These are phyloP conservation scores for Ascodesmis nigricans DNA, from an alignment of 495 filamentous ascomycete genomes.

Conservation along the genomic window DNA sequence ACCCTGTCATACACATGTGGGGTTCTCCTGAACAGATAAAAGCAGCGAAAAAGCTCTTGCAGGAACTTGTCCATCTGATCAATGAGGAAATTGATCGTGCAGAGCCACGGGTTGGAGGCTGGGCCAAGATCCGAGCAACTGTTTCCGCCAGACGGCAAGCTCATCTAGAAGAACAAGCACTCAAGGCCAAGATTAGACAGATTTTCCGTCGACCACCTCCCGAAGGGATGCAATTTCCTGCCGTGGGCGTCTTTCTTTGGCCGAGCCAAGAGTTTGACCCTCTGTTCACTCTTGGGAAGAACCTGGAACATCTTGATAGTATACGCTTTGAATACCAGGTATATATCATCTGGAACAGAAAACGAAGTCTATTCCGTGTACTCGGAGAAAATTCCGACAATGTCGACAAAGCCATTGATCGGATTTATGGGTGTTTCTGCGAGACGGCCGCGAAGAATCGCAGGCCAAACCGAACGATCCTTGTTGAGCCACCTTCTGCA, in stretches of 20 bases:
- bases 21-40: constrained; percentile 12
- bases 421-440: constrained; percentile 17
- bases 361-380: constrained; percentile 7
- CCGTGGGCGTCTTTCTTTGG: constrained; percentile 17
- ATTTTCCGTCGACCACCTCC: constrained; percentile 10
- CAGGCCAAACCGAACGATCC: constrained; percentile 9
- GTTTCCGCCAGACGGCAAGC: constrained; percentile 12
- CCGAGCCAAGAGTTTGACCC: constrained; percentile 10
- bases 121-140: constrained; percentile 13
- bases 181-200: constrained; percentile 3
- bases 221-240: constrained; percentile 7
- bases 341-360: constrained; percentile 9
- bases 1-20: constrained; percentile 17
- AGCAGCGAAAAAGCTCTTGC: constrained; percentile 13
- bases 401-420: constrained; percentile 11
- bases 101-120: neutral
- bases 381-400: constrained; percentile 10
- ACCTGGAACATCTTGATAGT: constrained; percentile 15
- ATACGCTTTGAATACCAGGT: constrained; percentile 17
- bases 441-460: constrained; percentile 15
- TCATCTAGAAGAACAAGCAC: constrained; percentile 6
- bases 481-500: constrained; percentile 12
- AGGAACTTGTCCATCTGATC: constrained; percentile 10
- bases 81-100: constrained; percentile 6
- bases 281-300: constrained; percentile 11